These are phyloP conservation scores for Iris macrosiphon DNA, from an alignment of 106 monocot genomes.

Conservation along the genomic window DNA sequence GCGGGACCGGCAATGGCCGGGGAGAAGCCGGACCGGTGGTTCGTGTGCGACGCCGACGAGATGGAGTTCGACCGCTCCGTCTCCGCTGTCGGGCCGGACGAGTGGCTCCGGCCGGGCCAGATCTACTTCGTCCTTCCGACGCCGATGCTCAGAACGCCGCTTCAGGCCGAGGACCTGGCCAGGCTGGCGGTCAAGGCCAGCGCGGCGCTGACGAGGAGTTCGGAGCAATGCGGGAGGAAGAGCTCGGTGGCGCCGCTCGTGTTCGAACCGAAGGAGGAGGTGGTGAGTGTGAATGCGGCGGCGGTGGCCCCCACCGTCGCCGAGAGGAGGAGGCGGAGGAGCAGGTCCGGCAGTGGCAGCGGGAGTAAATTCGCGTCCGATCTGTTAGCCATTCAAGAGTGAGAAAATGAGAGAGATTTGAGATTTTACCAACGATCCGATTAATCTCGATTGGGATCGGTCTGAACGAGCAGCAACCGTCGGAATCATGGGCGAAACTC, in stretches of 20 bases:
- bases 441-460: too few relatives aligned
- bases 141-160: neutral
- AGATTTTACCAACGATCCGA: too few relatives aligned
- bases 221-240: too few relatives aligned
- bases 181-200: neutral
- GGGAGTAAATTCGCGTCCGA: constrained; percentile 28
- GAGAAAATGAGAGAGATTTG: too few relatives aligned
- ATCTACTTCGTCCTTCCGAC: neutral
- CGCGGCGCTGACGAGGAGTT: neutral
- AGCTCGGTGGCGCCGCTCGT: constrained; percentile 12
- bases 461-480: too few relatives aligned
- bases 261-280: constrained; percentile 6
- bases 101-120: neutral
- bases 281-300: too few relatives aligned
- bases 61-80: neutral
- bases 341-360: neutral
- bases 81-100: neutral
- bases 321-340: constrained; percentile 11
- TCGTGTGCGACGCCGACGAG: neutral
- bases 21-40: neutral
- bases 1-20: neutral
- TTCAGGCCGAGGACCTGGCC: neutral
- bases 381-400: constrained; percentile 29
- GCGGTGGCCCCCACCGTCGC: neutral
- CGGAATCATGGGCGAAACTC: too few relatives aligned